A percentile compares a stretch with the other conserved stretches of the same genome.
Conservation (phyloP, 164 flowering plant species). For the Liquidambar formosana region DNA sequence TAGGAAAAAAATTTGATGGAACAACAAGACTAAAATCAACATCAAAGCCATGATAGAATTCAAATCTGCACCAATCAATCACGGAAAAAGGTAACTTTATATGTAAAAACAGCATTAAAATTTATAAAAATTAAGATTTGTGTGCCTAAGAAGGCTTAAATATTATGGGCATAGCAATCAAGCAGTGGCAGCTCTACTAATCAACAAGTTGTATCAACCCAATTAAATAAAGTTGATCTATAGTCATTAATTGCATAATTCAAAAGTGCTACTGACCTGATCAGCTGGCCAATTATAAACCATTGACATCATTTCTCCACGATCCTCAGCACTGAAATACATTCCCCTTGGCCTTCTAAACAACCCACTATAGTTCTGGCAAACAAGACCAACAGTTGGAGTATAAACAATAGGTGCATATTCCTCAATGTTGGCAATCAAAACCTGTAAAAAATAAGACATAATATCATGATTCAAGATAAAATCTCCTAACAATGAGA, state of each 20-base stretch:
- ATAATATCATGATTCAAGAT: no score
- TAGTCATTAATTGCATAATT: neutral
- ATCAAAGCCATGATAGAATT: no score
- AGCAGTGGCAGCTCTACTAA: neutral
- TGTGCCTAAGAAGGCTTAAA: no score
- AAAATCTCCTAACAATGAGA: no score
- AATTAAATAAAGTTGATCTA: neutral
- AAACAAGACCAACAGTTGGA: conserved; percentile 96
- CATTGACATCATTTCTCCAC: conserved; percentile 99
- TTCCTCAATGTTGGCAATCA: conserved; percentile 86
- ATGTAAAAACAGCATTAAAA: no score
- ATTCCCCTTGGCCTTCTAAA: conserved; percentile 98
- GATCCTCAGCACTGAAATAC: conserved; percentile 95
- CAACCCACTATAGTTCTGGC: conserved; percentile 94
- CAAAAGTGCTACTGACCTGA: conserved; percentile 47
- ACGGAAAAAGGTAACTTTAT: no score
- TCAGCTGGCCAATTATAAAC: conserved; percentile 98
- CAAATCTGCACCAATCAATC: no score
- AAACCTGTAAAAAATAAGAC: conserved; percentile 54
- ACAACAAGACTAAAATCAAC: no score
- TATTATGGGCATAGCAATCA: neutral
- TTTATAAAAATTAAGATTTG: no score
- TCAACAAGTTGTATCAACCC: neutral
- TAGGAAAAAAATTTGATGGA: no score
- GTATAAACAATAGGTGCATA: conserved; percentile 98